Evolutionary conservation across 805 yeast genomes (phyloP).

Genomic region (Metschnikowia bowlesiae): DNA sequence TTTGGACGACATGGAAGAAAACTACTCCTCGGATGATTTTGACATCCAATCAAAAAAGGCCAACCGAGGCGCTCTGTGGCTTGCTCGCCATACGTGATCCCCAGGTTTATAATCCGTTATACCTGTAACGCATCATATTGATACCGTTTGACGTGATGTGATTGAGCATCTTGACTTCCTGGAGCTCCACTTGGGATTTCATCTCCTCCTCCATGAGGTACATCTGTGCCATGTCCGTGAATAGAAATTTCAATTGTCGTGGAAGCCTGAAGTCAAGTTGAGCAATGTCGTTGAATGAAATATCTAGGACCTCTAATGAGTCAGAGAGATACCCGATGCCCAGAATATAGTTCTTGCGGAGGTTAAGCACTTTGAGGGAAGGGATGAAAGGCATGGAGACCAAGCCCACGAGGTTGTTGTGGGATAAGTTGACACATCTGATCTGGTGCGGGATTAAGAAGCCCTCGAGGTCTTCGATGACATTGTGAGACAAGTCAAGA

Average conservation of each 20-base stretch:
- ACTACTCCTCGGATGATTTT: not conserved
- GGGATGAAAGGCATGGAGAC: constrained; percentile 3
- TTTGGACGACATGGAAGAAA: constrained; percentile 11
- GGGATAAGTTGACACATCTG: constrained; percentile 4
- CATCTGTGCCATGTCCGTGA: constrained; percentile 6
- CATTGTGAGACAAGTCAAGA: constrained; percentile 3
- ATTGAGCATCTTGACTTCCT: constrained; percentile 3
- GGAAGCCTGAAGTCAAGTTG: constrained; percentile 1
- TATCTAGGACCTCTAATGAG: constrained; percentile 5
- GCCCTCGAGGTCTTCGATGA: not conserved
- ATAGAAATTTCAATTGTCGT: not conserved
- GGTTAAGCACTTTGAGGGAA: constrained; percentile 3
- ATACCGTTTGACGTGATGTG: constrained; percentile 3
- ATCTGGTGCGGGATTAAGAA: constrained; percentile 1
- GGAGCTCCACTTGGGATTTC: not conserved
- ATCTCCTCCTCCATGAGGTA: constrained; percentile 6
- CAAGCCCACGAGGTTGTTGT: constrained; percentile 1
- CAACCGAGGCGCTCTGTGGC: constrained; percentile 9
- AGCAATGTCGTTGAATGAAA: constrained; percentile 7
- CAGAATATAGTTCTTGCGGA: constrained; percentile 5
- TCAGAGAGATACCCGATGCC: constrained; percentile 1
- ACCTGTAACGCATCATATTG: constrained; percentile 1
- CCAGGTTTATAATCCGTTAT: not conserved
- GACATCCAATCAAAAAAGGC: not conserved
- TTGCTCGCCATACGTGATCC: constrained; percentile 6